These are phyloP conservation scores for Laguncularia racemosa DNA, from an alignment of 345 rosid species.

Conservation along the genomic window DNA sequence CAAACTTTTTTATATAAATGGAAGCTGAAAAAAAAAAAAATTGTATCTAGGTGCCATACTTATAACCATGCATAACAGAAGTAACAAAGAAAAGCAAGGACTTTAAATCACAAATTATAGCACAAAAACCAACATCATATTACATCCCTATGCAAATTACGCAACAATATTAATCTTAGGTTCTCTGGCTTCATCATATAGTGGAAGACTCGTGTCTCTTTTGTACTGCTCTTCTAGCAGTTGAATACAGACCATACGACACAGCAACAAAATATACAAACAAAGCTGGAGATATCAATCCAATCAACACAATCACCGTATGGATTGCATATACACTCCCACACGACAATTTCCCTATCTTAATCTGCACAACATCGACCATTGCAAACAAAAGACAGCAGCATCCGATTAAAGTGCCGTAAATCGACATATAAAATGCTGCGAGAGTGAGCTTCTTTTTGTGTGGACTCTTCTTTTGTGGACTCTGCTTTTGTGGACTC, in stretches of 20 bases:
- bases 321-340: background rate
- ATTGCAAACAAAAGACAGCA: slow-evolving; percentile 7
- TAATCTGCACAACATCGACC: slow-evolving; percentile 11
- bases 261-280: slow-evolving; percentile 4
- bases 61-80: no score
- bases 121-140: no score
- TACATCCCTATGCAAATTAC: no score
- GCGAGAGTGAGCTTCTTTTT: background rate
- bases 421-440: slow-evolving; percentile 7
- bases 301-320: background rate
- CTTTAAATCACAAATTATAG: no score
- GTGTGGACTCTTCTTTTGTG: background rate
- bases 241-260: slow-evolving; percentile 1
- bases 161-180: no score
- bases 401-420: slow-evolving; percentile 10
- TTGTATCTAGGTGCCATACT: no score
- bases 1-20: no score
- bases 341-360: slow-evolving; percentile 11
- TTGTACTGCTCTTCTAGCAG: no score
- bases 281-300: background rate
- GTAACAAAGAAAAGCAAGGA: no score
- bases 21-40: no score
- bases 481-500: background rate
- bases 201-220: no score
- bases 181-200: no score